Evolutionary conservation across 495 filamentous ascomycete genomes (phyloP), one percentile per base, ranked within the genome.

Genomic region (Staphylotrichum tortipilum): DNA sequence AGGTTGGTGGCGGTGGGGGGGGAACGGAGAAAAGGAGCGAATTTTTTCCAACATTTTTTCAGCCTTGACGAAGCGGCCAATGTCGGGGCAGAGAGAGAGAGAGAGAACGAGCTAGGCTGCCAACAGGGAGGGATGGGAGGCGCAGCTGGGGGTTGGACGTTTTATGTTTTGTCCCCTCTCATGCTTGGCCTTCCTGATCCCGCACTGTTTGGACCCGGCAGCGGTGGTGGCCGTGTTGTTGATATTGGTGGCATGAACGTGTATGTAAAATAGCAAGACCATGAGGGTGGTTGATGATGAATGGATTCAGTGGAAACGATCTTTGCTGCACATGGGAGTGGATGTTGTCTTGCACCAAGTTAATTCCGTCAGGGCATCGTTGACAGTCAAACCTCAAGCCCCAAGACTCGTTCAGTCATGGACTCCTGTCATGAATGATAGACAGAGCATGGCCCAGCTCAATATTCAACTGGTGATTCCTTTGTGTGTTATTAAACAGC

Each of bases 251-350:
- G 39, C 39, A 50, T 36, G 2, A n/a, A 21, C 28, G 37, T n/a
- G 11, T 5, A 29, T 50, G 47, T 50, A 50, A 35, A 42, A 50
- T 43, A 43, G 31, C 38, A 50, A 29, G 15, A n/a, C 38, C 47
- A 39, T 9, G 26, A 17, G 9, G 23, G 34, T 39, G n/a, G n/a
- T n/a, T n/a, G n/a, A n/a, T n/a, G n/a, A n/a, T n/a, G n/a, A n/a
- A n/a, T n/a, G n/a, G n/a, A n/a, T n/a, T n/a, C n/a, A n/a, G n/a
- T n/a, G n/a, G n/a, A n/a, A n/a, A n/a, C n/a, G n/a, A n/a, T n/a
- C n/a, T n/a, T n/a, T n/a, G n/a, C n/a, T n/a, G n/a, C n/a, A n/a
- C n/a, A n/a, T n/a, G n/a, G n/a, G n/a, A n/a, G n/a, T n/a, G n/a
- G n/a, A n/a, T n/a, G n/a, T n/a, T n/a, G n/a, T n/a, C n/a, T n/a